Evolutionary conservation across 2,329 filamentous ascomycete genomes (phyloP), one percentile per base, ranked within the genome.

Genomic region (Bipolaris cookei): DNA sequence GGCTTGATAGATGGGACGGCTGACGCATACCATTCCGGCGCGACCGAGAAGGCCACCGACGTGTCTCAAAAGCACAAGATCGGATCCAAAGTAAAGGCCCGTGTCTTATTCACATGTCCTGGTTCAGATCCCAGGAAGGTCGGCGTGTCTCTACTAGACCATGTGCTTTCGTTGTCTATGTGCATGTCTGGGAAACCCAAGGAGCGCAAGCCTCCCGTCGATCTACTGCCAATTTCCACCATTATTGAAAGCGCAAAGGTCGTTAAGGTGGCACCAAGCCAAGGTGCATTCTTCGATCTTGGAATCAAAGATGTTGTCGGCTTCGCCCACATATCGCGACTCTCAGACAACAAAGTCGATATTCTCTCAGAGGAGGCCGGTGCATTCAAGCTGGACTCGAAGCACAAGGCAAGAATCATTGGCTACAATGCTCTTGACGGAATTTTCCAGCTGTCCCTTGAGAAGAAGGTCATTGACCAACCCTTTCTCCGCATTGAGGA

Each of bases 241-340:
- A 85, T 90, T 42, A 80, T 97, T 23, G 88, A 94, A 44, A 85
- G 89, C 64, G 91, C 90, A 54, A 92, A 86, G 35, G 88, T 99
- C 6, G 84, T 88, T 51, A 90, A 90, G 64, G 91, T 97, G 2
- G 90, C 96, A 64, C 82, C 88, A 4, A 87, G 88, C 3, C 85
- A 94, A 58, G 96, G 95, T 51, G 81, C 97, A 2, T 97, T 96
- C 69, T 83, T 93, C 14, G 86, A 90, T 64, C 78, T 94, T 23
- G 88, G 88, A 2, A 78, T 89, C 5, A 81, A 84, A 38, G 85
- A 88, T 28, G 81, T 94, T 2, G 81, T 86, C n/a, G 91, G 91
- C 8, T 99, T 97, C 70, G 92, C 96, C 20, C 95, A 99, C 76
- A 96, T 99, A 63, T 99, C 95, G 1, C 87, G 91, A 62, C 85